Evolutionary conservation across 2,329 filamentous ascomycete genomes (phyloP).

Genomic region (Alternaria sp.): DNA sequence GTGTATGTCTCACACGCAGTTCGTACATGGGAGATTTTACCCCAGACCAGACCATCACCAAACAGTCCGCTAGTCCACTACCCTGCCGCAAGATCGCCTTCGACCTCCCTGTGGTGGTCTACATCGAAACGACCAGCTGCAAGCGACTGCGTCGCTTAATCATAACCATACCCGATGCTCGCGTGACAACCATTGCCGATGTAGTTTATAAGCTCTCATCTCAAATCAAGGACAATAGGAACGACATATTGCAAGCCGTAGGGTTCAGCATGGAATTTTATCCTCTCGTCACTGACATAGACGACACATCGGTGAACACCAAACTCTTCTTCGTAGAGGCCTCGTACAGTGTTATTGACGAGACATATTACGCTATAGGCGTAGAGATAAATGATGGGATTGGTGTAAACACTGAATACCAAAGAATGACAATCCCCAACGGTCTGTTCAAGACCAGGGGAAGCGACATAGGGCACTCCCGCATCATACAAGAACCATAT

Average conservation of each 20-base stretch:
- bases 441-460: neutral
- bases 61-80: neutral
- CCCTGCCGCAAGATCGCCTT: neutral
- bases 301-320: neutral
- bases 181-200: neutral
- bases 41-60: too few species aligned
- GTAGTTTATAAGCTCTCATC: neutral
- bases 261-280: neutral
- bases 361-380: neutral
- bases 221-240: rapidly evolving
- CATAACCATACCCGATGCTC: too few species aligned
- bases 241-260: neutral
- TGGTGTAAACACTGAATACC: neutral
- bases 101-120: neutral
- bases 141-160: neutral
- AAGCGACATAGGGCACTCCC: neutral
- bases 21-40: too few species aligned
- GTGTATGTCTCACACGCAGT: too few species aligned
- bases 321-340: neutral
- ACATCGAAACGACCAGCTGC: neutral
- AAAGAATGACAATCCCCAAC: neutral
- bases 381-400: neutral
- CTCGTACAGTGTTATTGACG: neutral
- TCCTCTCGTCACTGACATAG: neutral
- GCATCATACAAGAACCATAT: neutral